Percentiles rank a stretch among this genome's conserved stretches.
Evolutionary conservation across 139 green algal species (phyloP).

Genomic region (Dunaliella sp.): DNA sequence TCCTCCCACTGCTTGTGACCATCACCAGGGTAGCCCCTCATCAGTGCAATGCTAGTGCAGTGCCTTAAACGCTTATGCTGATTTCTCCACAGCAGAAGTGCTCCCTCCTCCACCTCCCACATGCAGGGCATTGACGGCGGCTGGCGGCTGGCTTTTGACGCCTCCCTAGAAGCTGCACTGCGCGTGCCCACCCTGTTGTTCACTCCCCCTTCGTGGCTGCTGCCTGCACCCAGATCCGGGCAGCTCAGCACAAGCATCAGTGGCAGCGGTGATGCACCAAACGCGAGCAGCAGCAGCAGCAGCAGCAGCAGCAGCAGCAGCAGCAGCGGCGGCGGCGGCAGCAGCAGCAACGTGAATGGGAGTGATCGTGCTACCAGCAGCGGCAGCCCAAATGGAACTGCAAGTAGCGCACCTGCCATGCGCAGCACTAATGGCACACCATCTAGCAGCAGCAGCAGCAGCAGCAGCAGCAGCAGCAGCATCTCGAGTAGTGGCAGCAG

Average conservation of each 20-base stretch:
- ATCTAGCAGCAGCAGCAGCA: conserved; percentile 3
- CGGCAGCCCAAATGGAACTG: too few relatives aligned
- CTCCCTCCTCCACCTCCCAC: conserved; percentile 41
- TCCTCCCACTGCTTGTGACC: too few relatives aligned
- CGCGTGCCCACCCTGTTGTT: not conserved
- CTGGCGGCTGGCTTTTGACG: conserved; percentile 61
- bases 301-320: conserved; percentile 22
- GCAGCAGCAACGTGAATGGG: not conserved
- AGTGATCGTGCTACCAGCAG: not conserved
- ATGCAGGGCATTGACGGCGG: conserved; percentile 78
- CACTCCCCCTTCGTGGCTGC: not conserved
- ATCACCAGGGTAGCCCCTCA: too few relatives aligned
- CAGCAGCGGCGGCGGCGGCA: not conserved
- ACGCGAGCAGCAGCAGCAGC: not conserved
- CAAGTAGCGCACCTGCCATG: too few relatives aligned
- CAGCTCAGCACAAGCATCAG: too few relatives aligned
- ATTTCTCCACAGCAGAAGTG: too few relatives aligned
- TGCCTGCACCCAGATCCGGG: not conserved
- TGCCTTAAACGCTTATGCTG: too few relatives aligned
- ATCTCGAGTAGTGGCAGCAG: not conserved
- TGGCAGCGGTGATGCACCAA: not conserved
- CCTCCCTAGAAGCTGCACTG: conserved; percentile 21
- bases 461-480: conserved; percentile 17
- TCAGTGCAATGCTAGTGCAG: too few relatives aligned
- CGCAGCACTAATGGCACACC: not conserved